Base-by-base conservation (phyloP, 2,329 filamentous ascomycete species). In the Pseudogymnoascus sp. region DNA sequence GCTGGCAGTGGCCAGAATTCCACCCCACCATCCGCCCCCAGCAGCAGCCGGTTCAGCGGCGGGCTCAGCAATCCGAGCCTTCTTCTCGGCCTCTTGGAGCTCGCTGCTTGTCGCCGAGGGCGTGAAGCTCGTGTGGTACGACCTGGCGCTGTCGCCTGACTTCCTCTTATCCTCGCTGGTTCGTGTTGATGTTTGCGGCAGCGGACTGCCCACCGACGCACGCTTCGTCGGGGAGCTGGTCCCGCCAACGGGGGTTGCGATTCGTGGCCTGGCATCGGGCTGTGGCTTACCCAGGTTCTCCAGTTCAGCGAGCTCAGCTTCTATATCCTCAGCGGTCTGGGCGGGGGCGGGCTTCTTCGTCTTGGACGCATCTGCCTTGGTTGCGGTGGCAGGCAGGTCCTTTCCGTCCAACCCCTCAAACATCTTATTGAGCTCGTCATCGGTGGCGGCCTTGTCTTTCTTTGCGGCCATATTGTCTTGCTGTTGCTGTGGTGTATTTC, bases 1-100 rank as follows among this genome's bases (percentile, higher is more conserved):
- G 66, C 71, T 78, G 27, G 78, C 83, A 36, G 92, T 92, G 0
- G 90, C 92, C 42, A 89, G 90, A 70, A 94, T 82, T 60, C 97
- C 77, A 21, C 90, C 88, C 71, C 92, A 91, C 89, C 91, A 96
- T 89, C 91, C 95, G 61, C 91, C 88, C 64, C 88, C 85, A 55
- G 66, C 65, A 64, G 62, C 71, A 21, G 68, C 65, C 59, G 66
- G 64, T 21, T 66, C 68, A 42, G 35, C 37, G 13, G 65, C 69
- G 55, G 73, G 69, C 69, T 83, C 78, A 62, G 81, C 78, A 52
- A 74, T 72, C 3, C 76, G 65, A 21, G 75, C 73, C 70, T 79
- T 82, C 74, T 79, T 84, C 69, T 84, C 82, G 35, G 75, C 71
- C 65, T 86, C 82, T 62, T 83, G 82, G 5, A 81, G 77, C 64